phyloP scores from a whole-genome alignment of 768 basidiomycete genomes.

The Lactarius vividus region DNA sequence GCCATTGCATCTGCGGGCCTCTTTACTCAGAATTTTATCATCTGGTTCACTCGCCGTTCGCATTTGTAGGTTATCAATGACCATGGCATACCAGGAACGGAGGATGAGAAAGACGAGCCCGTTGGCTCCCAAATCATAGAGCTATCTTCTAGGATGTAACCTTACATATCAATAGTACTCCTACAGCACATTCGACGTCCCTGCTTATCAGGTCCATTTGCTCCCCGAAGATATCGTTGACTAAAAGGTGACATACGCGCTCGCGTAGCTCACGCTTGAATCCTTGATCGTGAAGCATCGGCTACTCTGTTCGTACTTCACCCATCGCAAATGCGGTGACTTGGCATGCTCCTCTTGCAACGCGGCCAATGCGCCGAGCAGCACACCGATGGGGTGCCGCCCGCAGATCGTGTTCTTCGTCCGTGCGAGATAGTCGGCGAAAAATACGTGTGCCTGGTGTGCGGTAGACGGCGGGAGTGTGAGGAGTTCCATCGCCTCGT shows the following conservation, averaged over 20 bases:
- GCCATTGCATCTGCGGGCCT: background rate
- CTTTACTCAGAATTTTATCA: background rate
- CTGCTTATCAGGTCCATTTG: background rate
- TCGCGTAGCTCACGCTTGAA: slow-evolving; percentile 96
- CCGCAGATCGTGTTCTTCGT: slow-evolving; percentile 98
- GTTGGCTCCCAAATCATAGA: slow-evolving; percentile 47
- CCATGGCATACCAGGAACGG: slow-evolving; percentile 64
- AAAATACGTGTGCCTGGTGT: slow-evolving; percentile 54
- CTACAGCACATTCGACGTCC: background rate
- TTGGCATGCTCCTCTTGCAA: slow-evolving; percentile 45
- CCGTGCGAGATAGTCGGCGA: slow-evolving; percentile 61
- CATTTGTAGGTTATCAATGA: slow-evolving; percentile 62
- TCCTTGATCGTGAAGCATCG: slow-evolving; percentile 63
- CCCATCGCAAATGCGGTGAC: slow-evolving; percentile 62
- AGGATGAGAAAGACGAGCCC: slow-evolving; percentile 54
- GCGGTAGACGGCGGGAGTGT: slow-evolving; percentile 55
- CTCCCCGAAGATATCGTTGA: background rate
- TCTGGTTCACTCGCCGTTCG: background rate
- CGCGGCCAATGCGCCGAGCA: slow-evolving; percentile 70
- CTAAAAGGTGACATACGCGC: slow-evolving; percentile 74
- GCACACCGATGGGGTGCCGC: slow-evolving; percentile 90
- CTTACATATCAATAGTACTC: background rate
- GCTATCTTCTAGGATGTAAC: slow-evolving; percentile 21
- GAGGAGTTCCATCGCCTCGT: slow-evolving; percentile 78
- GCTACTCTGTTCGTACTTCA: slow-evolving; percentile 92